Conservation (phyloP, 768 basidiomycete genomes). For the Serendipita sp. region DNA sequence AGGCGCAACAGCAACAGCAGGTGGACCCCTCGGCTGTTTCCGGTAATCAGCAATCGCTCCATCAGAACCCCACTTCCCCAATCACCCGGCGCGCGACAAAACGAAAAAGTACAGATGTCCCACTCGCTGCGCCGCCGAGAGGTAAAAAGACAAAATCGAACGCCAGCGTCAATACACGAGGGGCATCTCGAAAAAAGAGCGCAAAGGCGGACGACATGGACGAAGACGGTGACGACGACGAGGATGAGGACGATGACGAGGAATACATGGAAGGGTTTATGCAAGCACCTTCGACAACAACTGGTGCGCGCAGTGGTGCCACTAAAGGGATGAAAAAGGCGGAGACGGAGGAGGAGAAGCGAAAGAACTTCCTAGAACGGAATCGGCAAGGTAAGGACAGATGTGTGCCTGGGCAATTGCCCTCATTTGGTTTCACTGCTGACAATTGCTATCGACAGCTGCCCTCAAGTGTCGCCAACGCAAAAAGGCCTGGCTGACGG, state of each 20-base stretch:
- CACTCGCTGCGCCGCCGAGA: conserved; percentile 17
- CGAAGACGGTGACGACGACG: conserved; percentile 21
- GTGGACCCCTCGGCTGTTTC: conserved; percentile 10
- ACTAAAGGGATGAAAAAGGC: conserved; percentile 40
- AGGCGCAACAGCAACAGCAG: conserved; percentile 23
- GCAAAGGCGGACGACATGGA: conserved; percentile 16
- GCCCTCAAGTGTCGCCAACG: conserved; percentile 98
- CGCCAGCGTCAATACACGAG: not conserved
- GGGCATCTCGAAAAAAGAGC: conserved; percentile 11
- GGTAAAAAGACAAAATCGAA: conserved; percentile 22
- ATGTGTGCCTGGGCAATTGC: conserved; percentile 10
- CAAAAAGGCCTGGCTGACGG: conserved; percentile 93
- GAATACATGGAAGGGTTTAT: not conserved
- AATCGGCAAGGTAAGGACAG: conserved; percentile 72
- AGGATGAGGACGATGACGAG: conserved; percentile 13
- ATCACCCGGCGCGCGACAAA: conserved; percentile 45
- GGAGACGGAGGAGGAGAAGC: conserved; percentile 96
- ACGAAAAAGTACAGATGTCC: conserved; percentile 44
- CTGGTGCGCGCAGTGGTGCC: conserved; percentile 15
- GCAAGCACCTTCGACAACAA: not conserved
- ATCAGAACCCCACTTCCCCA: conserved; percentile 12
- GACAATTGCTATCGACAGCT: conserved; percentile 29
- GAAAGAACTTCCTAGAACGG: conserved; percentile 88
- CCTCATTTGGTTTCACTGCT: not conserved
- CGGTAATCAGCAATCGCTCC: not conserved